phyloP scores from a whole-genome alignment of 2,329 filamentous ascomycete species.

The Colletotrichum sp. region DNA sequence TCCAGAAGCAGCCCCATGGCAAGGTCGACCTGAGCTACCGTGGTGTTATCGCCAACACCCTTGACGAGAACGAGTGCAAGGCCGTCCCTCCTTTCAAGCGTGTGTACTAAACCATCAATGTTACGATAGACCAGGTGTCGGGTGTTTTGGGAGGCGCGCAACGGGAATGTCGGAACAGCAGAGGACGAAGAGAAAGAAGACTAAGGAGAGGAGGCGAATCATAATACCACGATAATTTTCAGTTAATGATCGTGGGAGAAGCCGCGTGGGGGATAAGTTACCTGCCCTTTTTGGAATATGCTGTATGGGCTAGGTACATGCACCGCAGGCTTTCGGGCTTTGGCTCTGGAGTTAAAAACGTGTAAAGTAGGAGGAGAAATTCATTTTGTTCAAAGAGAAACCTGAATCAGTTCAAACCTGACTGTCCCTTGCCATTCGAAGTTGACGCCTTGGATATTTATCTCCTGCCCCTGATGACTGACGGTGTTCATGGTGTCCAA shows the following conservation, averaged over 20 bases:
- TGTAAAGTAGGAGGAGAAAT: constrained; percentile 21
- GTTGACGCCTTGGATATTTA: background rate
- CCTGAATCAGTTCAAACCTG: background rate
- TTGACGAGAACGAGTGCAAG: constrained; percentile 97
- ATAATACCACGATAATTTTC: constrained; percentile 16
- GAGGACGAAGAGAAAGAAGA: background rate
- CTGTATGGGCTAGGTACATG: constrained; percentile 5
- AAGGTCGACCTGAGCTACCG: constrained; percentile 88
- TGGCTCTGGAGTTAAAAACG: constrained; percentile 21
- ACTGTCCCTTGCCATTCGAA: background rate
- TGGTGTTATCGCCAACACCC: constrained; percentile 78
- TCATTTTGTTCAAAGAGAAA: constrained; percentile 18
- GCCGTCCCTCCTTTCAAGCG: constrained; percentile 95
- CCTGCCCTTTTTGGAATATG: background rate
- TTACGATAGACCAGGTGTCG: constrained; percentile 15
- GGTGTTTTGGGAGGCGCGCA: background rate
- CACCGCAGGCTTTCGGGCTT: constrained; percentile 17
- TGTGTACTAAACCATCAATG: constrained; percentile 68
- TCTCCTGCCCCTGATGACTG: background rate
- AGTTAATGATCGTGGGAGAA: constrained; percentile 15
- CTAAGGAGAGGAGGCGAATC: background rate
- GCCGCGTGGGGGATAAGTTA: background rate
- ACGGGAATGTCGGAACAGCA: background rate
- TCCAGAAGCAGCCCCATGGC: constrained; percentile 91
- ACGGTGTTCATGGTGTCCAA: background rate